Base-by-base conservation (phyloP, 164 flowering plant genomes). In the Aristolochia contorta region DNA sequence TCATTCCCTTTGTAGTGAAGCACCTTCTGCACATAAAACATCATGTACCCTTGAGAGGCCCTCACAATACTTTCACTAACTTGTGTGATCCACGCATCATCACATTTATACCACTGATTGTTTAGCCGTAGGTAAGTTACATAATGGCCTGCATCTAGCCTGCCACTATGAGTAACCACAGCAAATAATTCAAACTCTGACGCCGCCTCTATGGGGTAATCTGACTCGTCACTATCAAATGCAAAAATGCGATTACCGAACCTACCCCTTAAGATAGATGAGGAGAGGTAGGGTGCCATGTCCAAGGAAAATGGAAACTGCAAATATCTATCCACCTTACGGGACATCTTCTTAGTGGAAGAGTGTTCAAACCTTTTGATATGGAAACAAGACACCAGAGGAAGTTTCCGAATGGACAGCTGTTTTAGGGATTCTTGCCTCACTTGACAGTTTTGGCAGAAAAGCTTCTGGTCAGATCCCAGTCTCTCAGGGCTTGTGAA, bases 281-380 rank as follows among this genome's bases (percentile, higher is more conserved):
- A 91, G 20, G 97, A 87, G 54, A 91, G 86, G 65, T 86, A 91
- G 55, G 95, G 95, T 27, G 82, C 67, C 93, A 87, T 84, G 80
- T 91, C 87, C 68, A 89, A 69, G 12, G 92, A 84, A 69, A 89
- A 77, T 12, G 96, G 96, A 64, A 89, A 89, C 73, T 91, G 95
- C 59, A 91, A 62, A 75, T 91, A 86, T 9, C 86, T 80, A 63
- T 91, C 93, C 30, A 87, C 77, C 73, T 91, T 91, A 69, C 82
- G 79, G 5, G 97, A 84, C 92, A 84, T 80, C 33, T 87, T 90
- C 51, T 82, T 66, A 27, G 74, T 71, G 6, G 81, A 67, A 21
- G 97, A 90, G 69, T 90, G 97, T 78, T 90, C 97, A 72, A 91
- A 91, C 60, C 97, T 71, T 77, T 91, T 91, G 48, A 91, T 87